Evolutionary conservation across 768 basidiomycete genomes (phyloP), one percentile per base, ranked within the genome.

Genomic region (Rossbeevera mucosa): DNA sequence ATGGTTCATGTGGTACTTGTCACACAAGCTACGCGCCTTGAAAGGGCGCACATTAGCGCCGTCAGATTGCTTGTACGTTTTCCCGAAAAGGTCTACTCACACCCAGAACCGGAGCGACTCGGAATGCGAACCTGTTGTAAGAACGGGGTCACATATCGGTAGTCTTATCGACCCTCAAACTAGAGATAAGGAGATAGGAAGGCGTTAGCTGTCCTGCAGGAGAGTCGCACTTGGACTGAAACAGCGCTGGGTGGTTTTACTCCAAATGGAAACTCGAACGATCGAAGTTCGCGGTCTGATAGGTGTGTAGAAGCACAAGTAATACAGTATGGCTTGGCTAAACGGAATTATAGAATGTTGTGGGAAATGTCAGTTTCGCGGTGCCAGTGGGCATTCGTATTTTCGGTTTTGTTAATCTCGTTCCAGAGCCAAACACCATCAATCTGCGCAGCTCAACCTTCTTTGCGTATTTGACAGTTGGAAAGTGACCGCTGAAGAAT

Each of bases 401-500:
- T 1, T 7, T 13, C 7, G 26, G 18, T 46, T 26, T 40, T 36
- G 44, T 47, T 7, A 31, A 28, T 22, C 28, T 30, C 12, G n/a
- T 41, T 25, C 42, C 38, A 50, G n/a, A 50, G 40, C 33, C 40
- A 20, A 53, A 20, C 31, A 26, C 18, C 28, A 46, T 46, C 44
- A 46, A 30, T 46, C 44, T 46, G 33, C 44, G 48, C 26, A 64
- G 53, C 46, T 29, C 53, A 52, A 64, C 56, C 51, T 61, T 57
- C 50, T 52, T 50, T 22, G 33, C 18, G 30, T 25, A 28, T 38
- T 46, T 47, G 47, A 40, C 29, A 21, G 12, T 24, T 38, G 38
- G 48, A 22, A 29, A 52, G 46, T 43, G 22, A 7, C 28, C 42
- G 36, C 7, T 45, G 24, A 33, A 29, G 11, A 18, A 11, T 24